Percentiles rank a stretch among this genome's conserved stretches.
Evolutionary conservation across 1,284 basidiomycete genomes (phyloP).

Genomic region (Volvariella surrecta): DNA sequence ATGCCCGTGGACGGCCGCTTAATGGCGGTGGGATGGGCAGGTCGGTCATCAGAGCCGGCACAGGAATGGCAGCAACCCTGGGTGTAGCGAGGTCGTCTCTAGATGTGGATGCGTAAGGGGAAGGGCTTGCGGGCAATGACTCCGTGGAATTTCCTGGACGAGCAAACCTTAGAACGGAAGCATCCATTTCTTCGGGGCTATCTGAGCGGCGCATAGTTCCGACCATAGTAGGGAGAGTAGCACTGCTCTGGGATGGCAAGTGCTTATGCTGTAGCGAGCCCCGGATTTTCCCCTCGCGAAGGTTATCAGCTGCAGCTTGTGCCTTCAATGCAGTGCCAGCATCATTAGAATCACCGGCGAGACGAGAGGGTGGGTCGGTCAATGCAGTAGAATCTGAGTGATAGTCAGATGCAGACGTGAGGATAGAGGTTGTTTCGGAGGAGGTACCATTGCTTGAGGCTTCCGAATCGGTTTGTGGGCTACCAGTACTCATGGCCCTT

Average conservation of each 20-base stretch:
- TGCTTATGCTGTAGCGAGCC: slow-evolving; percentile 3
- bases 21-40: neutral
- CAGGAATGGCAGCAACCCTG: slow-evolving; percentile 1
- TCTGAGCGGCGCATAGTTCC: slow-evolving; percentile 18
- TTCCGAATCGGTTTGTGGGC: slow-evolving; percentile 15
- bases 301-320: slow-evolving; percentile 12
- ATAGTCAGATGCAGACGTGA: slow-evolving; percentile 27
- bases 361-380: slow-evolving; percentile 36
- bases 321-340: slow-evolving; percentile 1
- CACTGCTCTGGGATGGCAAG: slow-evolving; percentile 19
- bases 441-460: slow-evolving; percentile 24
- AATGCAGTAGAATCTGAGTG: slow-evolving; percentile 33
- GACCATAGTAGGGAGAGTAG: slow-evolving; percentile 25
- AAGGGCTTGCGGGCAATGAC: slow-evolving; percentile 36
- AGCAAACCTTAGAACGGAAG: slow-evolving; percentile 60
- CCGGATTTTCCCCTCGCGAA: slow-evolving; percentile 10
- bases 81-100: slow-evolving; percentile 17
- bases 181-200: slow-evolving; percentile 41
- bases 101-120: slow-evolving; percentile 6
- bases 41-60: neutral
- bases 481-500: slow-evolving; percentile 22
- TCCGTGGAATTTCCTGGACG: slow-evolving; percentile 65
- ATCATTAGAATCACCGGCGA: slow-evolving; percentile 11
- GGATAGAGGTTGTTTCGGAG: slow-evolving; percentile 33
- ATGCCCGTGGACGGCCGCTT: slow-evolving; percentile 11